phyloP scores from a whole-genome alignment of 78 protist genomes.

The Protostelium mycophagum region DNA sequence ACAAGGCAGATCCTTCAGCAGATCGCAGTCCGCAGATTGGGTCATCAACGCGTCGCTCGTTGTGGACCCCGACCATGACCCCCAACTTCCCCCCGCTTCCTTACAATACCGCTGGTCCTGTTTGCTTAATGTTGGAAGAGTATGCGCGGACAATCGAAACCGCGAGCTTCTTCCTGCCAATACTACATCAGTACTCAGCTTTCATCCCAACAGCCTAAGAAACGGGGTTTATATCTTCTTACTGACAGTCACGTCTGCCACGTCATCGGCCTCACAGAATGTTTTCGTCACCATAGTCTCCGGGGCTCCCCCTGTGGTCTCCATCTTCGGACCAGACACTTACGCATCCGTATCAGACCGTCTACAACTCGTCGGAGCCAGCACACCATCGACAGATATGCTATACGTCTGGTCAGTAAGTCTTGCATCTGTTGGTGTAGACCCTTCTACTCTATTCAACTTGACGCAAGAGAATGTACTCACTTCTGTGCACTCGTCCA shows the following conservation, averaged over 20 bases:
- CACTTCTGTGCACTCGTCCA: neutral
- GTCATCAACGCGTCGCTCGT: neutral
- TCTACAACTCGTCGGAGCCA: neutral
- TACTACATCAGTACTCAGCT: neutral
- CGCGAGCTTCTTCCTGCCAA: neutral
- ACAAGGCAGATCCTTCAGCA: neutral
- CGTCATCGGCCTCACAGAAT: neutral
- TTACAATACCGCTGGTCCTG: neutral
- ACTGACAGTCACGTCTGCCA: neutral
- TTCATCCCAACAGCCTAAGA: neutral
- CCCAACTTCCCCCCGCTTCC: neutral
- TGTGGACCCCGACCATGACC: neutral
- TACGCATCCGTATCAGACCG: neutral
- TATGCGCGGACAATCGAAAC: neutral
- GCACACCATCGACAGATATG: neutral
- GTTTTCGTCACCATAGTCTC: neutral
- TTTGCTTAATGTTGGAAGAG: neutral
- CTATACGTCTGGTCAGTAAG: neutral
- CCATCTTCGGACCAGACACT: neutral
- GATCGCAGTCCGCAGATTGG: neutral
- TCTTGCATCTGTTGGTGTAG: neutral
- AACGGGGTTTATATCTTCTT: neutral
- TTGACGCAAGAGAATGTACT: neutral
- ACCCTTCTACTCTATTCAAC: neutral
- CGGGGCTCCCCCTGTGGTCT: neutral